Evolutionary conservation across 192 early-diverging fungal genomes (phyloP).

Genomic region (Dissophora ornata): DNA sequence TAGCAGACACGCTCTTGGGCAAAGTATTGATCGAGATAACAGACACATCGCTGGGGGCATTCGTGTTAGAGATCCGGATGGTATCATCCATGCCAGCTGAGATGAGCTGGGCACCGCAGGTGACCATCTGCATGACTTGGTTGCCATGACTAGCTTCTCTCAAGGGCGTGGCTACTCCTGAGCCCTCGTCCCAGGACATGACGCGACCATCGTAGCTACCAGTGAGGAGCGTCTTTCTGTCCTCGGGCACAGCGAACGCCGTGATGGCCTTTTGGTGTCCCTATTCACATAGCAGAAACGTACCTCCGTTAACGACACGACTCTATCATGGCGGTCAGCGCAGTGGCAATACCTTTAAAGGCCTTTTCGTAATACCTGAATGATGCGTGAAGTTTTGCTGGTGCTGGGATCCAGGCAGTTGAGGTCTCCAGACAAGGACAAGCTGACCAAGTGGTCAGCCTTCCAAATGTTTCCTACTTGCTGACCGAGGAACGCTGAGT

Average conservation of each 20-base stretch:
- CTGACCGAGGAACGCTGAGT: constrained; percentile 72
- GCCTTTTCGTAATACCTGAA: constrained; percentile 69
- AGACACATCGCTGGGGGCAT: constrained; percentile 51
- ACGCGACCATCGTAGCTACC: constrained; percentile 95
- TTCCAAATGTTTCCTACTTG: constrained; percentile 96
- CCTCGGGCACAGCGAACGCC: constrained; percentile 66
- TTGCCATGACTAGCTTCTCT: constrained; percentile 79
- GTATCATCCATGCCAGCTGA: constrained; percentile 85
- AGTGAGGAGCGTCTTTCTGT: constrained; percentile 76
- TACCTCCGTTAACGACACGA: too few species aligned
- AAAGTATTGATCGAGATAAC: constrained; percentile 56
- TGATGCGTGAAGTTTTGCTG: constrained; percentile 61
- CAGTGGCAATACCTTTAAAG: too few species aligned
- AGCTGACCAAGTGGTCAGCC: constrained; percentile 75
- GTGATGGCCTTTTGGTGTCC: constrained; percentile 92
- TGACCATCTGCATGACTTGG: constrained; percentile 74
- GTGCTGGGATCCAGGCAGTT: constrained; percentile 80
- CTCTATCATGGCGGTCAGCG: too few species aligned
- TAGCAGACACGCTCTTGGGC: constrained; percentile 67
- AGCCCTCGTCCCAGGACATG: constrained; percentile 73
- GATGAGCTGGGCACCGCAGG: constrained; percentile 59
- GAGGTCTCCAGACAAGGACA: constrained; percentile 88
- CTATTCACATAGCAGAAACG: constrained; percentile 38
- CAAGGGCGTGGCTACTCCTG: constrained; percentile 58
- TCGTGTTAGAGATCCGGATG: constrained; percentile 45